Percentiles rank a stretch among this genome's conserved stretches.
Conservation (phyloP, 306 rosid species). For the Herpetospermum pedunculosum region DNA sequence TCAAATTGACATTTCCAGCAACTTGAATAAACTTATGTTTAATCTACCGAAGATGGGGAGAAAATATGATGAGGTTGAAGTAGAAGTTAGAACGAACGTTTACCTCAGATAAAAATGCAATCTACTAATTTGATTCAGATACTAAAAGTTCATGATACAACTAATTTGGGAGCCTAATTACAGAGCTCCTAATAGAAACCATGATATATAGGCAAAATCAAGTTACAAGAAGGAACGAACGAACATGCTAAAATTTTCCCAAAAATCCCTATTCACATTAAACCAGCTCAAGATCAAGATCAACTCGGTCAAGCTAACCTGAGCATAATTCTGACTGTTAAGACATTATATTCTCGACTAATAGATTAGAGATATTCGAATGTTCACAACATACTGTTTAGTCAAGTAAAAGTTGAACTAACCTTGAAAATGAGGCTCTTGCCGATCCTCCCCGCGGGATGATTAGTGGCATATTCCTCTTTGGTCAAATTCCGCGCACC, state of each 20-base stretch:
- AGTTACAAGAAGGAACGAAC: neutral
- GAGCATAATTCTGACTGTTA: no score
- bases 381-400: no score
- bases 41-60: neutral
- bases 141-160: neutral
- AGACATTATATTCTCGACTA: no score
- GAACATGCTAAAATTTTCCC: no score
- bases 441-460: conserved; percentile 93
- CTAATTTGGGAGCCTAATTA: neutral
- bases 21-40: neutral
- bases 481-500: conserved; percentile 66
- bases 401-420: neutral
- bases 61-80: neutral
- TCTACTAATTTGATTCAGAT: neutral
- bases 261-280: no score
- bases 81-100: neutral
- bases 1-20: neutral
- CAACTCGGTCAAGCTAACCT: no score
- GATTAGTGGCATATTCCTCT: conserved; percentile 86
- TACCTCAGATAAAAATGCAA: neutral
- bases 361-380: no score
- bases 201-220: neutral
- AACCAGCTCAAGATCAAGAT: no score
- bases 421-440: conserved; percentile 96
- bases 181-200: no score